Conservation (phyloP, 352 stramenopile genomes). For the Phytophthora citrophthora region DNA sequence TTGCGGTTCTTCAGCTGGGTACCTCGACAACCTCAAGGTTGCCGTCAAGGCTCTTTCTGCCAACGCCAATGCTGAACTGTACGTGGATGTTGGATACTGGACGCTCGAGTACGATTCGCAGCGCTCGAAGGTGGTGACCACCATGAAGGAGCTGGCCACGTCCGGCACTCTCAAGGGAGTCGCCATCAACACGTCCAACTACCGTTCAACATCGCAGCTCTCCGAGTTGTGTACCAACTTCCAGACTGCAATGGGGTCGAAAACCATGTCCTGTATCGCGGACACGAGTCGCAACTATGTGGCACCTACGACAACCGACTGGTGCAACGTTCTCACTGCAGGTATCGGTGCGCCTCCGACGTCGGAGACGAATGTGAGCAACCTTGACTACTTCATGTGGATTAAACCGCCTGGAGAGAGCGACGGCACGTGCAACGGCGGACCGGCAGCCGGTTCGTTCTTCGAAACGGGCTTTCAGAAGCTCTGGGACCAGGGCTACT, state of each 20-base stretch:
- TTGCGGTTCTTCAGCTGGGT: slow-evolving; percentile 47
- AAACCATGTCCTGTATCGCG: slow-evolving; percentile 41
- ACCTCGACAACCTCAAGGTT: slow-evolving; percentile 56
- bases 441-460: slow-evolving; percentile 56
- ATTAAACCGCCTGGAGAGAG: slow-evolving; percentile 74
- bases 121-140: slow-evolving; percentile 27
- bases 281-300: slow-evolving; percentile 52
- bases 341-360: slow-evolving; percentile 60
- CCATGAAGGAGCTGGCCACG: slow-evolving; percentile 42
- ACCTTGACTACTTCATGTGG: slow-evolving; percentile 81
- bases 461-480: slow-evolving; percentile 59
- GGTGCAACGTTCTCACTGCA: slow-evolving; percentile 56
- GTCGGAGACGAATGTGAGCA: slow-evolving; percentile 45
- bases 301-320: slow-evolving; percentile 37
- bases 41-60: slow-evolving; percentile 46
- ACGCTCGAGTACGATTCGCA: slow-evolving; percentile 39
- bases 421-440: slow-evolving; percentile 58
- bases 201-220: slow-evolving; percentile 48
- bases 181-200: slow-evolving; percentile 77
- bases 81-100: slow-evolving; percentile 71
- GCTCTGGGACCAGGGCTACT: slow-evolving; percentile 75
- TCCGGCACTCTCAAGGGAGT: slow-evolving; percentile 52
- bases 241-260: slow-evolving; percentile 39
- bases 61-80: slow-evolving; percentile 67
- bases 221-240: slow-evolving; percentile 46